A percentile compares a stretch with the other conserved stretches of the same genome.
These are phyloP conservation scores for Sporisorium iseilematis-ciliati DNA, from an alignment of 1,284 basidiomycete genomes.

Conservation along the genomic window DNA sequence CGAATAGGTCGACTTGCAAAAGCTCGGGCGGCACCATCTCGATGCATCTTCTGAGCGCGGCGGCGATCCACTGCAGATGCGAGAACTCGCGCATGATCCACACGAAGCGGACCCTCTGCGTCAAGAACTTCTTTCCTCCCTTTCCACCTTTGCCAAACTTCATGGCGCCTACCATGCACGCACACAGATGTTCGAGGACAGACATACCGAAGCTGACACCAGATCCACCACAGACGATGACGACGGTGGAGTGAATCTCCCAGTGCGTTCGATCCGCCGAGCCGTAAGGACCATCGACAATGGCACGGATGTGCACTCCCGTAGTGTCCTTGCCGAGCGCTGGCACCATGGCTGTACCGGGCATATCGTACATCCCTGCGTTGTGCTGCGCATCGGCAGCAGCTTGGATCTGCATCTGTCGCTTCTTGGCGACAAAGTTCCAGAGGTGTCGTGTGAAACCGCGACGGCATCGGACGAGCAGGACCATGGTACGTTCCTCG, in stretches of 20 bases:
- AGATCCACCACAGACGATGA: constrained; percentile 83
- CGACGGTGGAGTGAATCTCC: constrained; percentile 75
- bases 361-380: constrained; percentile 43
- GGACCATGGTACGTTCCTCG: constrained; percentile 75
- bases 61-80: constrained; percentile 85
- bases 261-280: constrained; percentile 78
- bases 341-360: constrained; percentile 51
- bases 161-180: constrained; percentile 73
- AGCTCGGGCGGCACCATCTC: constrained; percentile 75
- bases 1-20: constrained; percentile 83
- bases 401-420: constrained; percentile 56
- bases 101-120: constrained; percentile 79
- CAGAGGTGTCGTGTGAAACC: constrained; percentile 84
- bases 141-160: constrained; percentile 55
- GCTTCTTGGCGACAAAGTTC: constrained; percentile 71
- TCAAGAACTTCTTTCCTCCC: constrained; percentile 72
- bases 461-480: constrained; percentile 81
- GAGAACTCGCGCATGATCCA: constrained; percentile 87
- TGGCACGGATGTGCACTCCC: constrained; percentile 77
- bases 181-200: constrained; percentile 79
- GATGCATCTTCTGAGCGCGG: constrained; percentile 78
- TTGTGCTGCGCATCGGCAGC: constrained; percentile 52
- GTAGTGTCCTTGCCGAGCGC: constrained; percentile 57
- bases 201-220: constrained; percentile 83
- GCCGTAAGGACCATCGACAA: constrained; percentile 84